phyloP scores from a whole-genome alignment of 2,329 filamentous ascomycete genomes.

The Ophiocordyceps australis region DNA sequence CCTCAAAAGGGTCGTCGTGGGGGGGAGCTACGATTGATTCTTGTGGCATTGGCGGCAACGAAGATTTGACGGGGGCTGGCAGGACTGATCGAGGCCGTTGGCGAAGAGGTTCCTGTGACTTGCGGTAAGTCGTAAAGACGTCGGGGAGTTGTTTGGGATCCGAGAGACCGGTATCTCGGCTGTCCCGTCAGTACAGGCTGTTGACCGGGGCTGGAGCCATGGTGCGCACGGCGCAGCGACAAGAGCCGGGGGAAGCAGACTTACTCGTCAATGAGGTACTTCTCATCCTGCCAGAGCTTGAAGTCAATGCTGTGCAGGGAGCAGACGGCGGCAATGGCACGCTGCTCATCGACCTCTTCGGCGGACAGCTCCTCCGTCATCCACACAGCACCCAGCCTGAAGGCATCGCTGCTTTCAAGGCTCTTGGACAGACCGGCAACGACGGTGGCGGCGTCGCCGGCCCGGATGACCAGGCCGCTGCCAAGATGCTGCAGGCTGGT shows the following conservation, averaged over 20 bases:
- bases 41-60: slow-evolving; percentile 39
- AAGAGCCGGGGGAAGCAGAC: slow-evolving; percentile 12
- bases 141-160: slow-evolving; percentile 46
- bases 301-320: slow-evolving; percentile 36
- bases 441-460: slow-evolving; percentile 42
- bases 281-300: slow-evolving; percentile 53
- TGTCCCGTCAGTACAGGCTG: too few species aligned
- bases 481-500: slow-evolving; percentile 34
- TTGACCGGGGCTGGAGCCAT: neutral
- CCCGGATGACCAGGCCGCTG: slow-evolving; percentile 44
- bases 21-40: slow-evolving; percentile 28
- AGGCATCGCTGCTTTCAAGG: slow-evolving; percentile 20
- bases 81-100: slow-evolving; percentile 40
- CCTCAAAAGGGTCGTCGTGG: slow-evolving; percentile 43
- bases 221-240: slow-evolving; percentile 5
- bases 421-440: slow-evolving; percentile 36
- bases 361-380: slow-evolving; percentile 52
- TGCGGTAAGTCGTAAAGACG: slow-evolving; percentile 59
- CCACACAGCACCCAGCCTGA: slow-evolving; percentile 49
- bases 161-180: slow-evolving; percentile 45
- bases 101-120: slow-evolving; percentile 52
- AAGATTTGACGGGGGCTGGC: slow-evolving; percentile 26
- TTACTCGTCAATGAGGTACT: slow-evolving; percentile 66
- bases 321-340: slow-evolving; percentile 32
- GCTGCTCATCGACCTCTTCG: slow-evolving; percentile 52